phyloP scores from a whole-genome alignment of 352 stramenopile genomes.

The Pythium sp. region DNA sequence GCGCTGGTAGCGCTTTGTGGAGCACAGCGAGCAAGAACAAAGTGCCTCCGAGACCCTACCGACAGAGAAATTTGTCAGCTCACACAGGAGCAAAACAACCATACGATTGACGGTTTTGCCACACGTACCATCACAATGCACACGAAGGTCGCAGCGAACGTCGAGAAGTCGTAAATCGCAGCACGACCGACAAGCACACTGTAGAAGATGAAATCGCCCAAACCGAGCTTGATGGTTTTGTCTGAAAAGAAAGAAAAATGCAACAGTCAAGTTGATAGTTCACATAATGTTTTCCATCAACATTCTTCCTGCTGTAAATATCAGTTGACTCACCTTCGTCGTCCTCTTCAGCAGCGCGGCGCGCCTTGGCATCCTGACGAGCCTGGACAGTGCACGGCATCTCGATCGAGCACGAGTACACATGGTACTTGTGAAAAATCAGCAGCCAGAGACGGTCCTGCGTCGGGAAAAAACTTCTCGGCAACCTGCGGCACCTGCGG shows the following conservation, averaged over 20 bases:
- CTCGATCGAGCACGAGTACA: conserved; percentile 80
- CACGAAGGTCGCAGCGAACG: conserved; percentile 92
- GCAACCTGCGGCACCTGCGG: conserved; percentile 69
- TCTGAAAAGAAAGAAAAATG: conserved; percentile 20
- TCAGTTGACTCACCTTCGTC: conserved; percentile 38
- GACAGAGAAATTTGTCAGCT: neutral
- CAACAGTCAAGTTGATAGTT: neutral
- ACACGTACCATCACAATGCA: conserved; percentile 89
- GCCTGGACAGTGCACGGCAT: conserved; percentile 72
- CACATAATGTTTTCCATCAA: neutral
- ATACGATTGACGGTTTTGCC: neutral
- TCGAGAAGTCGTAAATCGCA: conserved; percentile 94
- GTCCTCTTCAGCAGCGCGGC: conserved; percentile 44
- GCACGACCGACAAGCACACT: conserved; percentile 95
- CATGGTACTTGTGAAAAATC: conserved; percentile 87
- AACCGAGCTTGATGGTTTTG: conserved; percentile 92
- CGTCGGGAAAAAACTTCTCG: conserved; percentile 78
- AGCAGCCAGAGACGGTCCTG: conserved; percentile 77
- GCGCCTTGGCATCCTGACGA: conserved; percentile 48
- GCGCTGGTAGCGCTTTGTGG: conserved; percentile 91
- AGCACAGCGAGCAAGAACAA: conserved; percentile 94
- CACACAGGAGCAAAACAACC: neutral
- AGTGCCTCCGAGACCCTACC: conserved; percentile 89
- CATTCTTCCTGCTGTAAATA: neutral
- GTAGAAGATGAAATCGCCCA: conserved; percentile 99